Conservation (phyloP, 148 eudicot species). For the Cornus kousa region DNA sequence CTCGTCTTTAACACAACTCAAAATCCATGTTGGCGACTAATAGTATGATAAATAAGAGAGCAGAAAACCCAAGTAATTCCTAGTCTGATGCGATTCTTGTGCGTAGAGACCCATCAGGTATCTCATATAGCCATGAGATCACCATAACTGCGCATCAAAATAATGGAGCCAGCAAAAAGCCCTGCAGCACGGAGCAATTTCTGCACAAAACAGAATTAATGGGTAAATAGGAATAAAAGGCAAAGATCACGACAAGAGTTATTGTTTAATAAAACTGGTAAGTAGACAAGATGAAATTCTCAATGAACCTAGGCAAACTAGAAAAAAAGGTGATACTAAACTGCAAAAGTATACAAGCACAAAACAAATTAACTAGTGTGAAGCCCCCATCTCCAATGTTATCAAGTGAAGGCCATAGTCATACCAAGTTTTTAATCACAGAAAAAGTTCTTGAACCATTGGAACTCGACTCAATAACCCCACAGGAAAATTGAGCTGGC, state of each 20-base stretch:
- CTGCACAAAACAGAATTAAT: conserved; percentile 17
- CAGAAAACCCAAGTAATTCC: conserved; percentile 11
- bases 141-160: conserved; percentile 43
- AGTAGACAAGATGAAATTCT: background rate
- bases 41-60: background rate
- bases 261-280: background rate
- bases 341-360: background rate
- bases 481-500: too few relatives aligned
- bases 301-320: background rate
- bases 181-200: conserved; percentile 46
- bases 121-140: conserved; percentile 39
- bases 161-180: conserved; percentile 42
- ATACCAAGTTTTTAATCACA: background rate
- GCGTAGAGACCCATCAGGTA: background rate
- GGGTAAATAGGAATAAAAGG: background rate
- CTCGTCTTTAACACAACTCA: background rate
- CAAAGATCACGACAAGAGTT: background rate
- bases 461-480: background rate
- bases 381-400: background rate
- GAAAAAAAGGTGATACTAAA: background rate
- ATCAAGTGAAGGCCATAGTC: background rate
- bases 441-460: background rate
- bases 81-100: background rate
- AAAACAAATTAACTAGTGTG: background rate
- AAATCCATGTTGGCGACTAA: background rate